These are phyloP conservation scores for Diddensiella santjacobensis DNA, from an alignment of 805 yeast species.

Conservation along the genomic window DNA sequence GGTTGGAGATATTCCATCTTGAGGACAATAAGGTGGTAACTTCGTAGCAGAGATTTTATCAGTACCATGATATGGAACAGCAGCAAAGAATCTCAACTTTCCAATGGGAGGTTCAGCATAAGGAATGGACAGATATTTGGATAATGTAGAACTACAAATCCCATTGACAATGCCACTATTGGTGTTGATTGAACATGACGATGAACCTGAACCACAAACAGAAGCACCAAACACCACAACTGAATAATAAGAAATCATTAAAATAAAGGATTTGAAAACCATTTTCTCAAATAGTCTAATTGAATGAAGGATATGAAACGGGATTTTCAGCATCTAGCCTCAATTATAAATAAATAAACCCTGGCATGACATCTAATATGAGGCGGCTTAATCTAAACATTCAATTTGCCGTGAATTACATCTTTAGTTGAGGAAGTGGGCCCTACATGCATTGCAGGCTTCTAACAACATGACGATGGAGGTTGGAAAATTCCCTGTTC, in stretches of 20 bases:
- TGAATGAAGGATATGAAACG: too few relatives aligned
- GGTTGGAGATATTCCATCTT: slow-evolving; percentile 7
- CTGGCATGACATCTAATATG: too few relatives aligned
- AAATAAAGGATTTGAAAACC: too few relatives aligned
- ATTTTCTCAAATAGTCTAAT: too few relatives aligned
- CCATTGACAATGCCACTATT: slow-evolving; percentile 21
- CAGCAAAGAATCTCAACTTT: slow-evolving; percentile 28
- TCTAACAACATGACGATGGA: neutral
- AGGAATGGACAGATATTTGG: slow-evolving; percentile 23
- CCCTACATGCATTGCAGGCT: neutral
- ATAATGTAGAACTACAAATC: slow-evolving; percentile 32
- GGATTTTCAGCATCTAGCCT: too few relatives aligned
- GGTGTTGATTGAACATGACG: slow-evolving; percentile 8
- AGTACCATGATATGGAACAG: slow-evolving; percentile 17
- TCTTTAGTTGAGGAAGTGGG: neutral
- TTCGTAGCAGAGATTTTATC: slow-evolving; percentile 20
- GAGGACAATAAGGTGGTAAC: slow-evolving; percentile 30
- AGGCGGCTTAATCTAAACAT: too few relatives aligned
- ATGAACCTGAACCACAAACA: neutral
- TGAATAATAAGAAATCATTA: too few relatives aligned
- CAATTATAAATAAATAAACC: too few relatives aligned
- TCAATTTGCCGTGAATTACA: too few relatives aligned
- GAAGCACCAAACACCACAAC: neutral
- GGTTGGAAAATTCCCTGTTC: neutral
- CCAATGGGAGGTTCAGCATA: slow-evolving; percentile 33